Conservation (phyloP, 345 rosid genomes). For the Salix koriyanagi region DNA sequence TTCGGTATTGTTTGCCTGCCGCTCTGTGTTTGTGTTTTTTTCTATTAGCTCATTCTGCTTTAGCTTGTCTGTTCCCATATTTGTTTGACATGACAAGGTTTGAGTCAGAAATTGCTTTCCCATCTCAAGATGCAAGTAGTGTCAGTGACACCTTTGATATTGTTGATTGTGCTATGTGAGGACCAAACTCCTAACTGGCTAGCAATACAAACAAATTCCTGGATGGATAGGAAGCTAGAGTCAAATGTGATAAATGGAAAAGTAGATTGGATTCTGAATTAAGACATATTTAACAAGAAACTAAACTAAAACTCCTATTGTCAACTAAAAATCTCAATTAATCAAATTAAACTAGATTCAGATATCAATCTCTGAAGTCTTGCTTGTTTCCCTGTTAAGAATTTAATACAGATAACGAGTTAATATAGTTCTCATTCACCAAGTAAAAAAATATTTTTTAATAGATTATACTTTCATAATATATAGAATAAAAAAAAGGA, state of each 20-base stretch:
- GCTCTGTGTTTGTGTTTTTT: neutral
- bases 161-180: neutral
- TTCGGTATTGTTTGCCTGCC: neutral
- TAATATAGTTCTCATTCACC: neutral
- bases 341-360: neutral
- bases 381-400: neutral
- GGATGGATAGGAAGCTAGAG: neutral
- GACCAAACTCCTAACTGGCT: neutral
- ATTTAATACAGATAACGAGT: neutral
- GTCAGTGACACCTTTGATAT: neutral
- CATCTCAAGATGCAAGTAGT: neutral
- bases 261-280: neutral
- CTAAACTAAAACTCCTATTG: neutral
- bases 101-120: neutral
- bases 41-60: neutral
- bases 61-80: neutral
- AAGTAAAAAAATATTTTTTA: neutral
- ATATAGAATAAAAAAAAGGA: too few species aligned
- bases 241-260: neutral
- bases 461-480: too few species aligned
- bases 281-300: neutral
- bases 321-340: neutral
- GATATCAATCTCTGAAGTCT: neutral
- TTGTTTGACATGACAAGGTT: neutral
- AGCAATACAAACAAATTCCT: neutral